Evolutionary conservation across 352 stramenopile species (phyloP).

Genomic region (Phytophthora vignae): DNA sequence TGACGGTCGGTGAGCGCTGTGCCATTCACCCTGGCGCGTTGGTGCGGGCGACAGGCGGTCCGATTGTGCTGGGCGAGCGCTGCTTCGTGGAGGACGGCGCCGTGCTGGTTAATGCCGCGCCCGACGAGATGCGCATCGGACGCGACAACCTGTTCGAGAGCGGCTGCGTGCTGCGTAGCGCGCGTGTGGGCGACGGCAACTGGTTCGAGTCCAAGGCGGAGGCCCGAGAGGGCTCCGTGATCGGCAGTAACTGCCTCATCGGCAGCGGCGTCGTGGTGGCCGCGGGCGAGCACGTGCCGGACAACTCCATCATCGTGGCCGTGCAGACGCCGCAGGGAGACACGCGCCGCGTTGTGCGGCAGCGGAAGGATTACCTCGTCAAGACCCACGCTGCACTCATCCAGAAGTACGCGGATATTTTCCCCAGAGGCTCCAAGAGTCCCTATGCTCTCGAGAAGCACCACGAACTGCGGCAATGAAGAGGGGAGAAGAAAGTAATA

Average conservation of each 20-base stretch:
- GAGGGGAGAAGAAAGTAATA: not conserved
- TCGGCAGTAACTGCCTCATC: slow-evolving; percentile 86
- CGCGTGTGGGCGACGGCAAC: slow-evolving; percentile 68
- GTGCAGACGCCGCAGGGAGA: slow-evolving; percentile 46
- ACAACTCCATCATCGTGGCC: slow-evolving; percentile 81
- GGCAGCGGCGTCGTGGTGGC: slow-evolving; percentile 82
- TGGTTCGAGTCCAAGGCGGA: slow-evolving; percentile 81
- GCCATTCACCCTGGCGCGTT: slow-evolving; percentile 58
- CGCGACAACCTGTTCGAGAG: slow-evolving; percentile 84
- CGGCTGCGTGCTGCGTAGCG: slow-evolving; percentile 69
- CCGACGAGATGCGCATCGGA: slow-evolving; percentile 60
- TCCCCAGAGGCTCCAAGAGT: slow-evolving; percentile 72
- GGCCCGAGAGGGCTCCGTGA: slow-evolving; percentile 57
- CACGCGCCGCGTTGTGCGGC: slow-evolving; percentile 50
- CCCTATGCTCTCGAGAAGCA: slow-evolving; percentile 81
- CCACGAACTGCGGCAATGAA: slow-evolving; percentile 63
- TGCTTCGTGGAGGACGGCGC: slow-evolving; percentile 78
- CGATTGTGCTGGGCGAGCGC: slow-evolving; percentile 69
- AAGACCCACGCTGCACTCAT: slow-evolving; percentile 62
- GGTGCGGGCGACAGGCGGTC: slow-evolving; percentile 43
- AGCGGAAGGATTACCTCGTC: slow-evolving; percentile 74
- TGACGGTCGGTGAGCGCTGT: slow-evolving; percentile 52
- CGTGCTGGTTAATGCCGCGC: slow-evolving; percentile 38
- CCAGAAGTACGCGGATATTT: slow-evolving; percentile 80
- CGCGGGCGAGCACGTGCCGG: slow-evolving; percentile 61